A percentile compares a stretch with the other conserved stretches of the same genome.
Evolutionary conservation across 768 basidiomycete species (phyloP).

Genomic region (Podaxis rugospora): DNA sequence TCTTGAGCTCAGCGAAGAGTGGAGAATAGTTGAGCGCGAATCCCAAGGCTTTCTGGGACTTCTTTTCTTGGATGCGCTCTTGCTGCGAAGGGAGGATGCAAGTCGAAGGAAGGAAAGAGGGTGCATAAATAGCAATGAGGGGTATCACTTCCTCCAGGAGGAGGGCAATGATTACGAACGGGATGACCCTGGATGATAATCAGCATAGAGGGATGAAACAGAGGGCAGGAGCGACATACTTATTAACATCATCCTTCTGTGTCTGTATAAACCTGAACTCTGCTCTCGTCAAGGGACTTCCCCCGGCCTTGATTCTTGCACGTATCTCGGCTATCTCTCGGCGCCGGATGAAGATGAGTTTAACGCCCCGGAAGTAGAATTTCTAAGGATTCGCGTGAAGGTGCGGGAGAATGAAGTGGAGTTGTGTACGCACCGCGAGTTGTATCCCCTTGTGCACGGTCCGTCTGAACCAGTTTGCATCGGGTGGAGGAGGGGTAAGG

Average conservation of each 20-base stretch:
- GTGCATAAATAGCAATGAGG: constrained; percentile 80
- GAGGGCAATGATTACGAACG: constrained; percentile 71
- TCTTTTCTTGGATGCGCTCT: constrained; percentile 54
- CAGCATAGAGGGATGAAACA: not conserved
- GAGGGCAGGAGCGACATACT: constrained; percentile 39
- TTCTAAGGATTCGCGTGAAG: constrained; percentile 39
- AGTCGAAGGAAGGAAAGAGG: constrained; percentile 80
- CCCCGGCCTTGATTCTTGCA: constrained; percentile 54
- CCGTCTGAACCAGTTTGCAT: constrained; percentile 51
- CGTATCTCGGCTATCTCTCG: constrained; percentile 49
- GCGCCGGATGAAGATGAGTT: constrained; percentile 62
- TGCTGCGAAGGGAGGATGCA: constrained; percentile 81
- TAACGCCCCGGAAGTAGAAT: constrained; percentile 81
- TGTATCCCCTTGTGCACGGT: constrained; percentile 45
- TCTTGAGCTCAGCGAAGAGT: constrained; percentile 30
- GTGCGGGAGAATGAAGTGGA: not conserved
- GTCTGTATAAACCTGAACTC: constrained; percentile 68
- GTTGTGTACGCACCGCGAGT: constrained; percentile 32
- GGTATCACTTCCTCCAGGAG: constrained; percentile 81
- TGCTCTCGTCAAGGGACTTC: constrained; percentile 56
- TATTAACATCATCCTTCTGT: constrained; percentile 63
- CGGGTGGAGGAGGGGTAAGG: constrained; percentile 57
- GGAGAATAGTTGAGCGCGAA: constrained; percentile 31
- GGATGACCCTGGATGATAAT: constrained; percentile 52
- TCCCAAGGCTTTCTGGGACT: constrained; percentile 42